Percentiles rank a stretch among this genome's conserved stretches.
phyloP scores from a whole-genome alignment of 352 stramenopile species.

The Phytophthora idaei region DNA sequence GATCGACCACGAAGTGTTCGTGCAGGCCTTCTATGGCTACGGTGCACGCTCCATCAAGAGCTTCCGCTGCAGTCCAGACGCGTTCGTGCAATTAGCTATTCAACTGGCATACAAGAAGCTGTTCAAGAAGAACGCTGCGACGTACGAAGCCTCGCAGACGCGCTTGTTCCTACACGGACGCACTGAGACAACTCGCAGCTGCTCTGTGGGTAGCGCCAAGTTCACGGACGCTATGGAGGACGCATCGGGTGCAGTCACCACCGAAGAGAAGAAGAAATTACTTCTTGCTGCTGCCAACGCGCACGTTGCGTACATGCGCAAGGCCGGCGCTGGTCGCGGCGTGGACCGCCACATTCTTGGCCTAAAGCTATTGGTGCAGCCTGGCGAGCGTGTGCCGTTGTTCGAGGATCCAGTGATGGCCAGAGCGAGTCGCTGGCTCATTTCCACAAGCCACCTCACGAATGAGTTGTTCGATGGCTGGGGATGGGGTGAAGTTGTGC shows the following conservation, averaged over 20 bases:
- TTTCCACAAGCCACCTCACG: constrained; percentile 83
- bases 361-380: constrained; percentile 68
- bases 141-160: constrained; percentile 96
- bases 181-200: constrained; percentile 91
- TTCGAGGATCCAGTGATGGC: constrained; percentile 77
- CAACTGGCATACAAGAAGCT: constrained; percentile 92
- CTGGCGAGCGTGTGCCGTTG: constrained; percentile 60
- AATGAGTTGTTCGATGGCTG: constrained; percentile 86
- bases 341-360: constrained; percentile 96
- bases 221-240: constrained; percentile 90
- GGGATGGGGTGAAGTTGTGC: constrained; percentile 85
- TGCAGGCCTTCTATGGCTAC: constrained; percentile 90
- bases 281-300: constrained; percentile 48
- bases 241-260: constrained; percentile 33
- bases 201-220: constrained; percentile 73
- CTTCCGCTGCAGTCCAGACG: constrained; percentile 92
- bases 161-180: constrained; percentile 94
- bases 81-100: constrained; percentile 95
- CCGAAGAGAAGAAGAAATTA: constrained; percentile 52
- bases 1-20: constrained; percentile 87
- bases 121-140: constrained; percentile 68
- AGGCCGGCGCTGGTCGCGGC: constrained; percentile 75
- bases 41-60: constrained; percentile 90
- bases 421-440: constrained; percentile 72
- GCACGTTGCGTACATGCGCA: constrained; percentile 75